A percentile compares a stretch with the other conserved stretches of the same genome.
phyloP scores from a whole-genome alignment of 2,329 filamentous ascomycete species.

The Diplodia intermedia region DNA sequence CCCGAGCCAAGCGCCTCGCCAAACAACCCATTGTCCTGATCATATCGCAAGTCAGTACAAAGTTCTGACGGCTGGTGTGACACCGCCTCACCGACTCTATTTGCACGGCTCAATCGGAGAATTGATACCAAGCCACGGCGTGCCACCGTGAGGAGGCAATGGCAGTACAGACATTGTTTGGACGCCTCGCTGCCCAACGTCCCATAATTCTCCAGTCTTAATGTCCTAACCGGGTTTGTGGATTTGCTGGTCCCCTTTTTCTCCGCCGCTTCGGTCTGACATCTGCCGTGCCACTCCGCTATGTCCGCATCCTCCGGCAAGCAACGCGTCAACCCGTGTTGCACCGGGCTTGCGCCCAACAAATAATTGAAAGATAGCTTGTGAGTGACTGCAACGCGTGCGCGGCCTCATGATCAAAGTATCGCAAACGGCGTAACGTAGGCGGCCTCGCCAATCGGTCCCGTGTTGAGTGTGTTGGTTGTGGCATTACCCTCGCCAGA shows the following conservation, averaged over 20 bases:
- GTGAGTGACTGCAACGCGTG: slow-evolving; percentile 2
- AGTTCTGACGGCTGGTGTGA: slow-evolving; percentile 26
- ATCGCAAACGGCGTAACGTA: neutral
- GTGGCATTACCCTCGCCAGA: neutral
- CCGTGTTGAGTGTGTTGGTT: neutral
- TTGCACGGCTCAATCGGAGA: slow-evolving; percentile 24
- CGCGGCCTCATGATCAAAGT: slow-evolving; percentile 4
- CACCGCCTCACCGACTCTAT: slow-evolving; percentile 25
- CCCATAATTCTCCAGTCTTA: slow-evolving; percentile 12
- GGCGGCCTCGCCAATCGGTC: slow-evolving; percentile 1
- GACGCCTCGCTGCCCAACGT: slow-evolving; percentile 12
- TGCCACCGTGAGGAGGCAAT: slow-evolving; percentile 8
- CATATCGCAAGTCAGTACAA: slow-evolving; percentile 9
- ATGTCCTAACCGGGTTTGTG: slow-evolving; percentile 26
- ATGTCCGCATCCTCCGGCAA: neutral
- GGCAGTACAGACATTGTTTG: slow-evolving; percentile 11
- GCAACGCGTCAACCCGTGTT: neutral
- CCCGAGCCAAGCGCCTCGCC: neutral
- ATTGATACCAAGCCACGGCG: slow-evolving; percentile 23
- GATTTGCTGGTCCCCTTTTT: slow-evolving; percentile 8
- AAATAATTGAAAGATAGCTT: slow-evolving; percentile 13
- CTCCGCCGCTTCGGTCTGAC: slow-evolving; percentile 27
- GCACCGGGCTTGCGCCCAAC: slow-evolving; percentile 21
- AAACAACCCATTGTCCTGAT: slow-evolving; percentile 3
- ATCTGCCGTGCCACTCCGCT: slow-evolving; percentile 27